Conservation (phyloP, 805 yeast species). For the Kluyveromyces aestuarii region DNA sequence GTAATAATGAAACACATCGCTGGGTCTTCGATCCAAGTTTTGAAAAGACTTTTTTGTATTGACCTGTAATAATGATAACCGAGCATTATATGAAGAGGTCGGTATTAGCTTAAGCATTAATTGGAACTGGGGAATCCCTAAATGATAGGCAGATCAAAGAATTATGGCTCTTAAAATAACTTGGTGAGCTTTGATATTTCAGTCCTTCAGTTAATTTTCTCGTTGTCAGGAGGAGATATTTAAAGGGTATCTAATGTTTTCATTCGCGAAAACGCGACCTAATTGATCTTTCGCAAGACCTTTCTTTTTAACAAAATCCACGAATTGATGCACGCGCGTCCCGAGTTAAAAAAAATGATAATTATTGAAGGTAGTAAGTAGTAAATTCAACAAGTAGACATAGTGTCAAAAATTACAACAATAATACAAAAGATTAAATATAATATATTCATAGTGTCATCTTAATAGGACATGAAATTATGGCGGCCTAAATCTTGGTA, state of each 20-base stretch:
- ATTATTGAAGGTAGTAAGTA: no score
- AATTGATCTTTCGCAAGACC: not conserved
- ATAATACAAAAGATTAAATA: not conserved
- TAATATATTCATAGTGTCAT: not conserved
- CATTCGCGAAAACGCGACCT: not conserved
- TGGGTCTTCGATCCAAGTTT: conserved; percentile 10
- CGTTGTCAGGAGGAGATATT: not conserved
- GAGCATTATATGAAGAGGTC: conserved; percentile 5
- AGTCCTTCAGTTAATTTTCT: no score
- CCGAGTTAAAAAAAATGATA: not conserved
- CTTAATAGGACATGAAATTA: not conserved
- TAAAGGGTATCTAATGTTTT: not conserved
- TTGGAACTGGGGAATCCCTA: not conserved
- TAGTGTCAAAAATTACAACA: not conserved
- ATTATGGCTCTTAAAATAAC: no score
- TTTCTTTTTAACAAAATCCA: not conserved
- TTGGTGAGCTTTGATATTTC: no score
- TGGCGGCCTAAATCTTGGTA: not conserved
- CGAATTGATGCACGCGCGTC: no score
- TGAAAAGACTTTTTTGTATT: conserved; percentile 12
- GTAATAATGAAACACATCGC: conserved; percentile 18
- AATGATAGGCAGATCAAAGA: not conserved
- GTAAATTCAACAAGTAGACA: not conserved
- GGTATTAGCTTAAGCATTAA: not conserved
- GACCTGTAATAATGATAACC: conserved; percentile 8